phyloP scores from a whole-genome alignment of 495 filamentous ascomycete species.

The Oidiodendron maius region DNA sequence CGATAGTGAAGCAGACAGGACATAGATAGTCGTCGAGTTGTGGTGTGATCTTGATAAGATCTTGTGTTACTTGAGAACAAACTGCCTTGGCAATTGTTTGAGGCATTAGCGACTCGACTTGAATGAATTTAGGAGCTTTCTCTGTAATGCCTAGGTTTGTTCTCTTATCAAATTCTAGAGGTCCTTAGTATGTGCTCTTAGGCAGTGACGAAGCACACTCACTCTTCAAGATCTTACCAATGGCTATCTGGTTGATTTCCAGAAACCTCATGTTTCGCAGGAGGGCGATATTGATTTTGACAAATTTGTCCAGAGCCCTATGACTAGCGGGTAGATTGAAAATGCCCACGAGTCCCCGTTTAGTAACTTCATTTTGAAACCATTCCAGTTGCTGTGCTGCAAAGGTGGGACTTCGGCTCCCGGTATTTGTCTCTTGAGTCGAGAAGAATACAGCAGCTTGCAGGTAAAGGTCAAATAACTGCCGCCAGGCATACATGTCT shows the following conservation, averaged over 20 bases:
- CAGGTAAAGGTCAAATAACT: constrained; percentile 66
- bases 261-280: constrained; percentile 65
- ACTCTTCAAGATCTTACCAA: constrained; percentile 77
- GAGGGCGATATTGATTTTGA: constrained; percentile 57
- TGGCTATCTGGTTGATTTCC: constrained; percentile 62
- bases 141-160: constrained; percentile 57
- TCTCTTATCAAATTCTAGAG: constrained; percentile 70
- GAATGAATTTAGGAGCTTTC: constrained; percentile 44
- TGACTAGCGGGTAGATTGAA: constrained; percentile 55
- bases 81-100: constrained; percentile 57
- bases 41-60: constrained; percentile 60
- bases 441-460: constrained; percentile 71
- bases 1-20: constrained; percentile 63
- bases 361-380: constrained; percentile 52
- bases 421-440: constrained; percentile 51
- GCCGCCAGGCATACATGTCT: constrained; percentile 67
- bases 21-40: constrained; percentile 69
- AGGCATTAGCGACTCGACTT: constrained; percentile 43
- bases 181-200: not conserved
- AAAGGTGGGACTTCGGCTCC: constrained; percentile 44
- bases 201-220: constrained; percentile 14
- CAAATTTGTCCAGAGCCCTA: constrained; percentile 52
- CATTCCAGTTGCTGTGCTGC: constrained; percentile 41
- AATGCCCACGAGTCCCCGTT: constrained; percentile 40
- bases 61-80: constrained; percentile 56